A percentile compares a stretch with the other conserved stretches of the same genome.
Evolutionary conservation across 495 filamentous ascomycete genomes (phyloP).

Genomic region (Penicillium simplicissimum): DNA sequence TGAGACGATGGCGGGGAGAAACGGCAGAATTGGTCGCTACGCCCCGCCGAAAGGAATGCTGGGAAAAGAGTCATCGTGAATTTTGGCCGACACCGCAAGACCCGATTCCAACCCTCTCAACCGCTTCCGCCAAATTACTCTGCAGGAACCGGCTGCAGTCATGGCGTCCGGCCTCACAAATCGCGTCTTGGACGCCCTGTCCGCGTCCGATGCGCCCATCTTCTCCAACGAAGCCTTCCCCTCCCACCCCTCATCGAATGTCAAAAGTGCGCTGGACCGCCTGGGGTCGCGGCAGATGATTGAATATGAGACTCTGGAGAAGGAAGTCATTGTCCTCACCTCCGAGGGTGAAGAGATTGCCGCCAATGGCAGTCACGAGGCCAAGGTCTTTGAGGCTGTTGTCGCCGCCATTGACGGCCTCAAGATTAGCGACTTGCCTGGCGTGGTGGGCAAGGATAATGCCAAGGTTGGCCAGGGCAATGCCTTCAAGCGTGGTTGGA

Average conservation of each 20-base stretch:
- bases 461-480: slow-evolving; percentile 92
- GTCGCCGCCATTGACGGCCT: slow-evolving; percentile 74
- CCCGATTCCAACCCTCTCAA: slow-evolving; percentile 10
- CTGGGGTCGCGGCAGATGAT: slow-evolving; percentile 84
- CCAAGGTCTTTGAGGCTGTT: slow-evolving; percentile 87
- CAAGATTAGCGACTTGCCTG: slow-evolving; percentile 74
- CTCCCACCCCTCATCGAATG: slow-evolving; percentile 60
- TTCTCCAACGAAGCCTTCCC: slow-evolving; percentile 78
- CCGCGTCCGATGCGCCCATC: slow-evolving; percentile 62
- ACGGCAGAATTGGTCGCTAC: slow-evolving; percentile 24
- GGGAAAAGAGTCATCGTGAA: slow-evolving; percentile 34
- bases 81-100: slow-evolving; percentile 24
- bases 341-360: slow-evolving; percentile 76
- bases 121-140: slow-evolving; percentile 16
- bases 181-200: slow-evolving; percentile 66
- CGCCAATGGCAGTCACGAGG: slow-evolving; percentile 88
- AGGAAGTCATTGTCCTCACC: slow-evolving; percentile 76
- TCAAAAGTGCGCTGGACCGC: slow-evolving; percentile 87
- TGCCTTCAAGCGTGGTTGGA: slow-evolving; percentile 96
- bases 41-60: slow-evolving; percentile 24
- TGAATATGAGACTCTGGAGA: slow-evolving; percentile 75
- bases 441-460: slow-evolving; percentile 77
- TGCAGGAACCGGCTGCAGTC: slow-evolving; percentile 36
- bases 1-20: slow-evolving; percentile 25
- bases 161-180: slow-evolving; percentile 65